A percentile compares a stretch with the other conserved stretches of the same genome.
phyloP scores from a whole-genome alignment of 73 alveolate species.

The Uronychia binucleata region DNA sequence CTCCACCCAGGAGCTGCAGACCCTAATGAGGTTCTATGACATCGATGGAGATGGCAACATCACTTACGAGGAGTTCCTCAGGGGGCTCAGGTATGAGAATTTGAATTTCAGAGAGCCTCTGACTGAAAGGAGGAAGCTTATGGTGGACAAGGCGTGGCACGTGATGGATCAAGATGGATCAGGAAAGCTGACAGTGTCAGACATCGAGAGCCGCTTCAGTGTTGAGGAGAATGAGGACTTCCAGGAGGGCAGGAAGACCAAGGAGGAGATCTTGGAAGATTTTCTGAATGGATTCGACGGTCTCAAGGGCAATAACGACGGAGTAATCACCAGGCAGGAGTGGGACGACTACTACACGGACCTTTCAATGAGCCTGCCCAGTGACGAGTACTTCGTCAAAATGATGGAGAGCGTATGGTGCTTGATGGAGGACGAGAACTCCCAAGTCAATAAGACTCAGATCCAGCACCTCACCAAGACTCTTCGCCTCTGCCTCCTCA shows the following conservation, averaged over 20 bases:
- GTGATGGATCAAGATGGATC: conserved; percentile 55
- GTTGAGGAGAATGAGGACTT: conserved; percentile 59
- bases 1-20: conserved; percentile 16
- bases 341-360: conserved; percentile 68
- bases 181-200: conserved; percentile 62
- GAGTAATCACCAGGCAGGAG: conserved; percentile 61
- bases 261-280: conserved; percentile 65
- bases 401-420: conserved; percentile 68
- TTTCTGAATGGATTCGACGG: conserved; percentile 61
- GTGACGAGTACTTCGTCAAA: conserved; percentile 64
- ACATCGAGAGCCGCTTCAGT: conserved; percentile 30
- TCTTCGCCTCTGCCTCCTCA: conserved; percentile 30
- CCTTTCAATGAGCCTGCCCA: conserved; percentile 72
- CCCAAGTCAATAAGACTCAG: conserved; percentile 27
- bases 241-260: conserved; percentile 60
- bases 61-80: conserved; percentile 65
- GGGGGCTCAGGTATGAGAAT: conserved; percentile 63
- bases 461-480: conserved; percentile 35
- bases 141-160: conserved; percentile 58
- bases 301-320: conserved; percentile 54
- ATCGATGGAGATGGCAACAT: conserved; percentile 39
- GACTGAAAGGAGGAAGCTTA: conserved; percentile 48
- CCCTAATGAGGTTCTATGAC: conserved; percentile 50
- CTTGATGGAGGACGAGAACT: conserved; percentile 48
- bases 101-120: conserved; percentile 47